A percentile compares a stretch with the other conserved stretches of the same genome.
phyloP scores from a whole-genome alignment of 2,329 filamentous ascomycete species.

The Trichoderma sp. region DNA sequence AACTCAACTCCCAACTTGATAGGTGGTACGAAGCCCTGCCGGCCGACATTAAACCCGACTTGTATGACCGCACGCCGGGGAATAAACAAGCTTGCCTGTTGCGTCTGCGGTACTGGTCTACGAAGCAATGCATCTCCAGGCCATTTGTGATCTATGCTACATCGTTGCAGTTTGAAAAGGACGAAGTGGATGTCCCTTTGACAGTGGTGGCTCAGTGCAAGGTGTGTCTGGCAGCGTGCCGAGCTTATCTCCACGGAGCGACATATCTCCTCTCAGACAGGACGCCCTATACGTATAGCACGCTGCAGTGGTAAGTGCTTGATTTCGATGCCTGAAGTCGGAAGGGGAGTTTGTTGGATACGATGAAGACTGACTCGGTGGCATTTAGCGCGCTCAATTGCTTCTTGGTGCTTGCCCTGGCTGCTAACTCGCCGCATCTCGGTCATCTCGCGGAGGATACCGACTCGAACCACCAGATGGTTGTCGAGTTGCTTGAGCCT shows the following conservation, averaged over 20 bases:
- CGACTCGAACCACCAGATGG: conserved; percentile 10
- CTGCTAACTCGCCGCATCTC: conserved; percentile 21
- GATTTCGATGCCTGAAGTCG: neutral
- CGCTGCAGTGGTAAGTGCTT: conserved; percentile 18
- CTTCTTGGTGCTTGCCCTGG: conserved; percentile 21
- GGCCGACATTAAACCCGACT: conserved; percentile 25
- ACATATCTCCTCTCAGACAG: conserved; percentile 16
- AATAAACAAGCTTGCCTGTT: conserved; percentile 21
- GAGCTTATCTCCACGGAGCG: conserved; percentile 13
- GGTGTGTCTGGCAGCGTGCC: conserved; percentile 17
- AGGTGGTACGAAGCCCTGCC: conserved; percentile 27
- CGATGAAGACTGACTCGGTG: neutral
- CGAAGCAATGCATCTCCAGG: conserved; percentile 23
- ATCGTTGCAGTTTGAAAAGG: conserved; percentile 15
- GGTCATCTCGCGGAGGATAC: conserved; percentile 17
- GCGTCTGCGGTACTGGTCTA: conserved; percentile 24
- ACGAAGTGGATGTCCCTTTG: conserved; percentile 12
- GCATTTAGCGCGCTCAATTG: neutral
- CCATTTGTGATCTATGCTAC: conserved; percentile 24
- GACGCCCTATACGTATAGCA: conserved; percentile 22
- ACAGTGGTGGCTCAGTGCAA: conserved; percentile 11
- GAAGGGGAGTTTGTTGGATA: neutral
- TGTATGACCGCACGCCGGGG: conserved; percentile 15
- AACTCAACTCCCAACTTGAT: conserved; percentile 27
- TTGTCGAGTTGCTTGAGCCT: conserved; percentile 17